Conservation (phyloP, 2,329 filamentous ascomycete genomes). For the Elsinoe arachidis region DNA sequence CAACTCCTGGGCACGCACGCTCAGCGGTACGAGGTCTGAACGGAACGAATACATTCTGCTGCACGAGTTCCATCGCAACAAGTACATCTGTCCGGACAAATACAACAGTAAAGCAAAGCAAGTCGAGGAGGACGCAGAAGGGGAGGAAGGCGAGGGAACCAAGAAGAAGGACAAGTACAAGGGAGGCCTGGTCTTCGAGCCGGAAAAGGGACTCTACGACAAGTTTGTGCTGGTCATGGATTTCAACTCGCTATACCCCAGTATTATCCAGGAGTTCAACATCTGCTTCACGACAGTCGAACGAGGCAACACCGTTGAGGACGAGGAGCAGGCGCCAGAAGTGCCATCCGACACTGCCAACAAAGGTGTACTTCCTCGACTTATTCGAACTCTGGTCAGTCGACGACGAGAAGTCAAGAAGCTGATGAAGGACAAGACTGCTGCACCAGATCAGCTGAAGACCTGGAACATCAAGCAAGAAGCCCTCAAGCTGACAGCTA, state of each 20-base stretch:
- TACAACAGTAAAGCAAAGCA: constrained; percentile 67
- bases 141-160: constrained; percentile 53
- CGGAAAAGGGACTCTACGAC: constrained; percentile 94
- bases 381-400: constrained; percentile 85
- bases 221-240: constrained; percentile 99
- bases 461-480: constrained; percentile 98
- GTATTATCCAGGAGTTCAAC: constrained; percentile 98
- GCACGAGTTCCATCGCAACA: constrained; percentile 92
- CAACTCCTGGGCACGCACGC: constrained; percentile 94
- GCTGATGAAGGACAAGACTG: constrained; percentile 89
- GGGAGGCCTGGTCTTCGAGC: constrained; percentile 95
- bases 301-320: constrained; percentile 49
- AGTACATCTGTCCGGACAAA: constrained; percentile 97
- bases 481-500: constrained; percentile 92
- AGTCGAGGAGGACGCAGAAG: constrained; percentile 61
- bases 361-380: constrained; percentile 76
- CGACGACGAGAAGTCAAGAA: constrained; percentile 88
- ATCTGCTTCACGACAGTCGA: constrained; percentile 99
- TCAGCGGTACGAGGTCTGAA: constrained; percentile 92
- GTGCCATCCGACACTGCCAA: constrained; percentile 65
- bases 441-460: constrained; percentile 75
- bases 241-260: constrained; percentile 97
- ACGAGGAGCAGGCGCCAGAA: constrained; percentile 82
- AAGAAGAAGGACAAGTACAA: constrained; percentile 99
- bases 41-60: constrained; percentile 98